Base-by-base conservation (phyloP, 2,329 filamentous ascomycete species). In the Pseudogymnoascus sp. region DNA sequence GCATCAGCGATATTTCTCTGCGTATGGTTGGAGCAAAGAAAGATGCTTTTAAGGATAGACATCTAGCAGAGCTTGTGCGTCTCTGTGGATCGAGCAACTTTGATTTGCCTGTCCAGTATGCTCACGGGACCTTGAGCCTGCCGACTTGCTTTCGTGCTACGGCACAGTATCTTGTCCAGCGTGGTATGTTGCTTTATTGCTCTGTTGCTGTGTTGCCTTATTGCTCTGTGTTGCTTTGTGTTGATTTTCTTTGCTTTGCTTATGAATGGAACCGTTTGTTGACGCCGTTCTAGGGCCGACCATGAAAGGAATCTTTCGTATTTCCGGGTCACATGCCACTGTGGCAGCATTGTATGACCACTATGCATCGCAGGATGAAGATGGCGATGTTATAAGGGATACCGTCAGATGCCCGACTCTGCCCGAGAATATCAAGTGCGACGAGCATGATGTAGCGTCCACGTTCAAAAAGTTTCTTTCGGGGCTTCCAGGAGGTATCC, bases 101-200 rank as follows among this genome's bases (percentile, higher is more conserved):
- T 59, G 83, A 85, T 67, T 75, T 89, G 7, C 85, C 85, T 0
- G 67, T 76, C 2, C 84, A 85, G 62, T 83, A 86, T 67, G 77
- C 84, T 3, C 79, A 84, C 1, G 78, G 80, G 16, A 79, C 80
- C 23, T 73, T 89, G 25, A 74, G 82, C 16, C 74, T 89, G 31
- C 86, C 86, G 7, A 88, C 86, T 3, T 87, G 86, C 67, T 78
- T 89, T 59, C 83, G 86, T 50, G 86, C 86, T 8, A 85, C 83
- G 7, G 84, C 82, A n/a, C 83, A 88, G 66, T 80, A 84, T 70
- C 77, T 89, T 8, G 77, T 84, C 2, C 82, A 87, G 59, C 75
- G 87, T 71, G 82, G 83, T 84, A 70, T 70, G 77, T 63, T n/a
- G 16, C 14, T n/a, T 37, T n/a, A 33, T 12, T 33, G 31, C 31